Evolutionary conservation across 495 filamentous ascomycete genomes (phyloP), one percentile per base, ranked within the genome.

Genomic region (Aspergillus diversus): DNA sequence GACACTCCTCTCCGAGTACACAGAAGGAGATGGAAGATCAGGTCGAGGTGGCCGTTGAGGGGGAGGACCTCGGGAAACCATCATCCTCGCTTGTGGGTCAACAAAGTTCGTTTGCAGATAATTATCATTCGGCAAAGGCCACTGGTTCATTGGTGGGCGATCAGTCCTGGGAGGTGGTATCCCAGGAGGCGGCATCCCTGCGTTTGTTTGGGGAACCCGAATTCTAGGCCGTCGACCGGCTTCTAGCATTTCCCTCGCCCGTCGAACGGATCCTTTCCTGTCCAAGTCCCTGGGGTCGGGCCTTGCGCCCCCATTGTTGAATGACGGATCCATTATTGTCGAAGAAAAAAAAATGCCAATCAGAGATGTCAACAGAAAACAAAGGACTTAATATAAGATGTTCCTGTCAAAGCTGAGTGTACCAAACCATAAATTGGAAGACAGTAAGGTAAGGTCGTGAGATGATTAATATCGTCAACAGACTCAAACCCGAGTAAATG

Each of bases 31-130:
- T 33, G 72, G 77, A 27, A 73, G 70, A 59, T 71, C 73, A 3
- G 89, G 89, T 46, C 87, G 83, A 39, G 85, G 86, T 27, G 90
- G 90, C 63, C 89, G 81, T 72, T 85, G 85, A 11, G 89, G 89
- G 47, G 88, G 83, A 65, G 84, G 81, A 34, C 84, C 84, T 61
- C 80, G 76, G 7, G 82, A 82, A 5, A 71, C 67, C 32, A 81
- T 73, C 66, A 83, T 80, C 66, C 80, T 68, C 55, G 67, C 68
- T 53, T 71, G 74, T 64, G 65, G 76, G 64, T 66, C 75, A 56
- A 71, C 69, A 69, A 64, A 66, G 21, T 63, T 71, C 50, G 54
- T 64, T 69, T 58, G 76, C 52, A 63, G 69, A 63, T 59, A 57
- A 32, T 79, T 69, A 35, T 80, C 71, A 61, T 79, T 66, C 9